phyloP scores from a whole-genome alignment of 768 basidiomycete genomes.

The Vararia minispora region DNA sequence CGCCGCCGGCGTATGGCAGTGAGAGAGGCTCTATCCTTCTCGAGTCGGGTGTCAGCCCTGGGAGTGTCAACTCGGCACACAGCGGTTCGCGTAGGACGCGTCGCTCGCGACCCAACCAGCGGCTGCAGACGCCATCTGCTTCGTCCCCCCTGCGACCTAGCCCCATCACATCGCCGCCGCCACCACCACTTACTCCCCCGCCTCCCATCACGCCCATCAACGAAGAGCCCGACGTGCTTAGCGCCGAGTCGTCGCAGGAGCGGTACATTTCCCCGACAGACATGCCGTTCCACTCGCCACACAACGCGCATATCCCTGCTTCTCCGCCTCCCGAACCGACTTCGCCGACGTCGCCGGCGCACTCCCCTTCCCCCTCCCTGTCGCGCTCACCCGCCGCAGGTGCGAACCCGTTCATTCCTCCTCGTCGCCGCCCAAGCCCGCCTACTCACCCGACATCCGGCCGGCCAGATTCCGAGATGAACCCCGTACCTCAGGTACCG shows the following conservation, averaged over 20 bases:
- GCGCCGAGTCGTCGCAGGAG: conserved; percentile 36
- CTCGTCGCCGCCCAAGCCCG: conserved; percentile 47
- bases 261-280: conserved; percentile 56
- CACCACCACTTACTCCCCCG: conserved; percentile 38
- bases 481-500: conserved; percentile 53
- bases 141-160: conserved; percentile 61
- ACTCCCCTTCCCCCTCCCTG: conserved; percentile 35
- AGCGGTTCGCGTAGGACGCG: conserved; percentile 42
- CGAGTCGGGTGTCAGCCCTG: conserved; percentile 42
- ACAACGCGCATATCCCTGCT: conserved; percentile 36
- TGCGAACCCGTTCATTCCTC: conserved; percentile 75
- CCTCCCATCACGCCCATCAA: conserved; percentile 73
- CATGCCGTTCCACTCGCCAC: conserved; percentile 45
- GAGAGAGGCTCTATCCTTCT: conserved; percentile 94
- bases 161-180: conserved; percentile 26
- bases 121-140: conserved; percentile 31
- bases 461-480: conserved; percentile 54
- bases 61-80: conserved; percentile 30
- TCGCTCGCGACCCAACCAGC: conserved; percentile 38
- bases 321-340: conserved; percentile 23
- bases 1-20: conserved; percentile 95
- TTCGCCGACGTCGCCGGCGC: conserved; percentile 17
- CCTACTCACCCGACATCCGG: conserved; percentile 52
- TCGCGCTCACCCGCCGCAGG: conserved; percentile 54
- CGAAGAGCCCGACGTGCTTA: conserved; percentile 39